Percentiles rank a stretch among this genome's conserved stretches.
Conservation (phyloP, 148 eudicot genomes). For the Spergularia marina region DNA sequence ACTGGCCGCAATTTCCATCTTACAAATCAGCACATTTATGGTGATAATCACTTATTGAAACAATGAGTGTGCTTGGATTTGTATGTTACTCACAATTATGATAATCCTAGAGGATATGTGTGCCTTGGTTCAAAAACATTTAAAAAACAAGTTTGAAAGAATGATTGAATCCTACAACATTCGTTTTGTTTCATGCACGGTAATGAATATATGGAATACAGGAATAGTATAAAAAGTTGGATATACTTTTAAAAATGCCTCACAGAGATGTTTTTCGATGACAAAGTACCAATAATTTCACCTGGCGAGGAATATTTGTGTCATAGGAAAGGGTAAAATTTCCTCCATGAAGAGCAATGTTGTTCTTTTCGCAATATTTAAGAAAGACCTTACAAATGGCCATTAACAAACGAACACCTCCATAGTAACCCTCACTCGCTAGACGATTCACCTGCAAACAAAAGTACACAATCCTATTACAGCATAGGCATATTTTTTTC, state of each 20-base stretch:
- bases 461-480: slow-evolving; percentile 1
- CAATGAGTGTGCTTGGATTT: too few relatives aligned
- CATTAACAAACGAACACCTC: slow-evolving; percentile 96
- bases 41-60: too few relatives aligned
- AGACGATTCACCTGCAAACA: slow-evolving; percentile 64
- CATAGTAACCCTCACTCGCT: slow-evolving; percentile 79
- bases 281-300: slow-evolving; percentile 15
- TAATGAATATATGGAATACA: neutral
- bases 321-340: slow-evolving; percentile 86
- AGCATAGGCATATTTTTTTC: neutral
- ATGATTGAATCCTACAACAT: too few relatives aligned
- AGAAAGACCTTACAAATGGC: slow-evolving; percentile 81
- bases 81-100: too few relatives aligned
- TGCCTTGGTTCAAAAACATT: too few relatives aligned
- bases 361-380: slow-evolving; percentile 63
- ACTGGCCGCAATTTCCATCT: neutral
- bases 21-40: too few relatives aligned
- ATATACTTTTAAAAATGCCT: neutral
- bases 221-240: too few relatives aligned
- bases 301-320: slow-evolving; percentile 98
- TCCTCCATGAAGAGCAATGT: slow-evolving; percentile 52
- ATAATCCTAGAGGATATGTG: too few relatives aligned
- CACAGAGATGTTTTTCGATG: neutral
- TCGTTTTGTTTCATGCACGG: neutral
- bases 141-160: too few relatives aligned